Evolutionary conservation across 2,329 filamentous ascomycete species (phyloP), one percentile per base, ranked within the genome.

Genomic region (Fusarium goolgardi): DNA sequence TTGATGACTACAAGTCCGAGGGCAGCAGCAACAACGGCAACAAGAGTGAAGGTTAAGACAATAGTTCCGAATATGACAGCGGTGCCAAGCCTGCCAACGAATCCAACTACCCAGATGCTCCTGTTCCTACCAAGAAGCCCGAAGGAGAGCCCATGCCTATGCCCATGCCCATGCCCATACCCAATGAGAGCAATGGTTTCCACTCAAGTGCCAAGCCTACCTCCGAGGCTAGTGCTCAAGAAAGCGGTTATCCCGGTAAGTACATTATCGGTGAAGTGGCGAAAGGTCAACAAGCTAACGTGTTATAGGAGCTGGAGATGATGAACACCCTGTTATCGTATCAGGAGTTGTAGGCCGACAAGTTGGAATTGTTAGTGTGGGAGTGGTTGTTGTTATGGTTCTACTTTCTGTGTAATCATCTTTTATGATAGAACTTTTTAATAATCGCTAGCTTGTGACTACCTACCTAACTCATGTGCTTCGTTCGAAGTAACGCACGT

Each of bases 301-400:
- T 8, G 1, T n/a, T 3, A 13, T 23, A 51, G 47, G 25, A 20
- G 21, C 18, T 29, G 63, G 53, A 41, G 32, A 18, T 39, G 32
- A 18, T 39, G 59, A 64, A 8, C 40, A 21, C 31, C 61, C 61
- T 3, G 61, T 64, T 25, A 35, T 59, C 7, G 61, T 64, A 20
- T 64, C 61, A 6, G 35, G 34, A 13, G 59, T 52, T 7, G 44
- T n/a, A 21, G 46, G 29, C n/a, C 27, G 20, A 16, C 23, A 44
- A 12, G 27, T 59, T 21, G 53, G 59, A 13, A 15, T 64, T 37
- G 35, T 47, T 23, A 18, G 52, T 40, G 20, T 23, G 18, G 45
- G 45, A 11, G 20, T 47, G 13, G 39, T 10, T 5, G 12, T 52
- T 7, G 29, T 40, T 45, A 45, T 39, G 6, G 20, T 51, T 34